These are phyloP conservation scores for Bisporella sp. DNA, from an alignment of 2,329 filamentous ascomycete genomes.

Conservation along the genomic window DNA sequence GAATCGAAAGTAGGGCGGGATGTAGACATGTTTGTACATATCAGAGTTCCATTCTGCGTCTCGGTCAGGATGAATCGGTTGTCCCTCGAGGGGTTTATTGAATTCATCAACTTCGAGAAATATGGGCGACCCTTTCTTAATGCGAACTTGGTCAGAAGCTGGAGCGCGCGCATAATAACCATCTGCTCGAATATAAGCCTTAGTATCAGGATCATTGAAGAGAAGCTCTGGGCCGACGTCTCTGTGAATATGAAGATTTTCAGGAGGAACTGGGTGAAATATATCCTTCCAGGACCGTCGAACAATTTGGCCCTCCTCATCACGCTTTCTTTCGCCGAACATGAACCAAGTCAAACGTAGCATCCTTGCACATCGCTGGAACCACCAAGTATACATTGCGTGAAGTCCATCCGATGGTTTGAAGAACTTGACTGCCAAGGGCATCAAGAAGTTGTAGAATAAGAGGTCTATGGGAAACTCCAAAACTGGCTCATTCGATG, in stretches of 20 bases:
- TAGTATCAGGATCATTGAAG: constrained; percentile 37
- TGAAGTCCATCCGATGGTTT: constrained; percentile 81
- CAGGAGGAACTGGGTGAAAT: constrained; percentile 36
- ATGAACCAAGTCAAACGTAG: constrained; percentile 87
- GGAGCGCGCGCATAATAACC: constrained; percentile 88
- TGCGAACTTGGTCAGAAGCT: constrained; percentile 89
- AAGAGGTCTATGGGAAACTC: constrained; percentile 92
- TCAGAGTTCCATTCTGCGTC: constrained; percentile 47
- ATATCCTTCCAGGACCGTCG: constrained; percentile 53
- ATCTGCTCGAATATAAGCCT: constrained; percentile 53
- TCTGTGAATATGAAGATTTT: constrained; percentile 11
- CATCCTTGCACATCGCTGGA: constrained; percentile 72
- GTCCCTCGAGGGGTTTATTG: constrained; percentile 57
- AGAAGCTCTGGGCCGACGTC: constrained; percentile 26
- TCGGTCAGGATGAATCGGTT: constrained; percentile 43
- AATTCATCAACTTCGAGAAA: constrained; percentile 70
- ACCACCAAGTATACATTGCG: constrained; percentile 92
- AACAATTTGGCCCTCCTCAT: constrained; percentile 71
- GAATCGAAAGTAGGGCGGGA: constrained; percentile 77
- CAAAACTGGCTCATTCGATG: constrained; percentile 82
- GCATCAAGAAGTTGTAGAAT: constrained; percentile 96
- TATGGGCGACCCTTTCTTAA: constrained; percentile 74
- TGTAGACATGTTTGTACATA: constrained; percentile 56
- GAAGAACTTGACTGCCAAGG: constrained; percentile 75
- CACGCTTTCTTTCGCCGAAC: constrained; percentile 72